Evolutionary conservation across 805 yeast species (phyloP).

Genomic region (Zygosaccharomyces siamensis): DNA sequence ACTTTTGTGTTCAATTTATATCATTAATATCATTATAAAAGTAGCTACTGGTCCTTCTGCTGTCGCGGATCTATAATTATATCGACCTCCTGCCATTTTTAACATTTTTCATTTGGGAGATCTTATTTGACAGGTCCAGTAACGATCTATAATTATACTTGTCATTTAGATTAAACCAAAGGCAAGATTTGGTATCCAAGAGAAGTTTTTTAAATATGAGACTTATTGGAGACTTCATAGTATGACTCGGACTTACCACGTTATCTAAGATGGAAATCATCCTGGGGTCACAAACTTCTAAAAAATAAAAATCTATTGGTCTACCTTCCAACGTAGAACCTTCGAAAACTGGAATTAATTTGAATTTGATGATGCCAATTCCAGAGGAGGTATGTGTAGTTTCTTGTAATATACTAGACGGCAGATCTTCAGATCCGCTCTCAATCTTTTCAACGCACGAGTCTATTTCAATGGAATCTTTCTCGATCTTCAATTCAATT

Average conservation of each 20-base stretch:
- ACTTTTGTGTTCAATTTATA: background rate
- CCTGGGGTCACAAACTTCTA: constrained; percentile 24
- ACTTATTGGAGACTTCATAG: constrained; percentile 22
- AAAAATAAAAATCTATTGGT: constrained; percentile 21
- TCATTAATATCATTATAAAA: constrained; percentile 5
- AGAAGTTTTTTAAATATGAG: constrained; percentile 28
- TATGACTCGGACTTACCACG: constrained; percentile 8
- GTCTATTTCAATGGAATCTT: constrained; percentile 22
- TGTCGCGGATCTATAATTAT: background rate
- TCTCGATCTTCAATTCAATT: constrained; percentile 23
- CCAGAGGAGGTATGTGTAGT: constrained; percentile 10
- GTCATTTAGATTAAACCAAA: constrained; percentile 31
- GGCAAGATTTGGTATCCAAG: constrained; percentile 36
- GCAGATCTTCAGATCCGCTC: constrained; percentile 12
- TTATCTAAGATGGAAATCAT: constrained; percentile 14
- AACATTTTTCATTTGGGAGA: constrained; percentile 16
- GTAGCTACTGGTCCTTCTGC: background rate
- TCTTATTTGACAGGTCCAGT: constrained; percentile 17
- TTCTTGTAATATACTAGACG: constrained; percentile 5
- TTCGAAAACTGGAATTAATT: constrained; percentile 9
- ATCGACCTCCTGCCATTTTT: constrained; percentile 1
- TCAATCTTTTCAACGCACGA: constrained; percentile 13
- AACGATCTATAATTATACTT: constrained; percentile 16
- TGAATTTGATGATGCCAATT: constrained; percentile 22
- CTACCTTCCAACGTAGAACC: background rate